Percentiles rank a stretch among this genome's conserved stretches.
These are phyloP conservation scores for Talaromyces sp. DNA, from an alignment of 2,329 filamentous ascomycete species.

Conservation along the genomic window DNA sequence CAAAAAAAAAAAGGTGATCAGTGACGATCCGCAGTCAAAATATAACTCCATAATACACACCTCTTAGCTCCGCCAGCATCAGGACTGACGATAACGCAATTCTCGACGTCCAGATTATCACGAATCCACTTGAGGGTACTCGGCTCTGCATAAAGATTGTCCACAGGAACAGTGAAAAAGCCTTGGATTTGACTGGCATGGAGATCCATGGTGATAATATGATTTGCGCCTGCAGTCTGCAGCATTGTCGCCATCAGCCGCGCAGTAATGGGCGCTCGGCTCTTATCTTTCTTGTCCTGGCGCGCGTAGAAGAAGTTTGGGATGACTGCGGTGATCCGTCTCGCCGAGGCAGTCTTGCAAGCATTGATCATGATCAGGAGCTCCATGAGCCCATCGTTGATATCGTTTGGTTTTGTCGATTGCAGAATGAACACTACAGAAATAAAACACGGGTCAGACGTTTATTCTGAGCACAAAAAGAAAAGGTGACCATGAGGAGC, in stretches of 20 bases:
- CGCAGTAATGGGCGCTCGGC: constrained; percentile 90
- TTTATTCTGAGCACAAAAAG: neutral
- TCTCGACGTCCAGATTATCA: constrained; percentile 73
- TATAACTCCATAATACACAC: constrained; percentile 33
- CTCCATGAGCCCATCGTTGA: constrained; percentile 98
- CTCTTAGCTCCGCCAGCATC: constrained; percentile 93
- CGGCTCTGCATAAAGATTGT: constrained; percentile 88
- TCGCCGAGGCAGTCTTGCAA: constrained; percentile 77
- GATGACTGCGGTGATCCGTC: constrained; percentile 89
- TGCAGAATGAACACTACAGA: constrained; percentile 82
- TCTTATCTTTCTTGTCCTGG: constrained; percentile 97
- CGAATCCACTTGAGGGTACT: constrained; percentile 87
- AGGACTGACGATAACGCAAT: constrained; percentile 90
- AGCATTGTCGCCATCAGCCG: constrained; percentile 98
- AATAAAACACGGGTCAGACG: constrained; percentile 3
- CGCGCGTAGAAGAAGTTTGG: constrained; percentile 95
- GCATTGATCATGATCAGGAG: constrained; percentile 97
- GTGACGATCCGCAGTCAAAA: neutral
- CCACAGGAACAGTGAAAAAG: constrained; percentile 81
- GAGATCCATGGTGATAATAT: constrained; percentile 93
- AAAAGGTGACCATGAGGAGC: constrained; percentile 6
- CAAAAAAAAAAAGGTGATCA: neutral
- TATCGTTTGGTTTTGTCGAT: constrained; percentile 89
- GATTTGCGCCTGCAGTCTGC: constrained; percentile 86
- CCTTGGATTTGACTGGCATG: constrained; percentile 92